A percentile compares a stretch with the other conserved stretches of the same genome.
Evolutionary conservation across 768 basidiomycete genomes (phyloP).

Genomic region (Calocybe cyanea): DNA sequence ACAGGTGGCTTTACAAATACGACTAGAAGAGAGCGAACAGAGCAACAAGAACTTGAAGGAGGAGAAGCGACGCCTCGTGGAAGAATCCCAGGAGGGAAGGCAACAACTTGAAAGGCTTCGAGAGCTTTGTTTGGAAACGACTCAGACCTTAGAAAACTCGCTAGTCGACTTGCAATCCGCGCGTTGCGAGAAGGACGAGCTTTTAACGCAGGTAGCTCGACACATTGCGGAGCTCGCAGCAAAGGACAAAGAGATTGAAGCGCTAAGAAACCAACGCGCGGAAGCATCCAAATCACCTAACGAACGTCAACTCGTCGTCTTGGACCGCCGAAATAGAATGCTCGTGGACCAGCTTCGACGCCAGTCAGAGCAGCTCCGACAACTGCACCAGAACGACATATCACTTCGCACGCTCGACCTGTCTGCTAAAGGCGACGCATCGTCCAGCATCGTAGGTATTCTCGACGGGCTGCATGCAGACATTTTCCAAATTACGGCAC

Average conservation of each 20-base stretch:
- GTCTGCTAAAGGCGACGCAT: conserved; percentile 6
- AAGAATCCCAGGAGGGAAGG: background rate
- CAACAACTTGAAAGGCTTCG: conserved; percentile 2
- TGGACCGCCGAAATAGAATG: conserved; percentile 29
- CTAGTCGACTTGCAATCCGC: background rate
- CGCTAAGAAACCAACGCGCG: conserved; percentile 6
- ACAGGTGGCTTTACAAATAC: background rate
- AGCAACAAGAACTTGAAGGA: conserved; percentile 1
- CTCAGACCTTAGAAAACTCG: background rate
- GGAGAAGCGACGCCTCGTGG: background rate
- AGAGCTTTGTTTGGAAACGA: background rate
- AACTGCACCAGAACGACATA: conserved; percentile 7
- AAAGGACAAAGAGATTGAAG: conserved; percentile 13
- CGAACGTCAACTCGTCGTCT: conserved; percentile 17
- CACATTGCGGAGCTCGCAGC: conserved; percentile 7
- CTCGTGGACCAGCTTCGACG: conserved; percentile 30
- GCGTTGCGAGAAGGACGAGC: background rate
- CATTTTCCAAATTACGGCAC: conserved; percentile 37
- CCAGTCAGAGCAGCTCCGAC: conserved; percentile 26
- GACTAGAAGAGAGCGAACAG: background rate
- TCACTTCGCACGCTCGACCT: background rate
- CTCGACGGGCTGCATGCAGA: conserved; percentile 34
- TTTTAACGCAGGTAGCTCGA: background rate
- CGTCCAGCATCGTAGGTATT: conserved; percentile 16
- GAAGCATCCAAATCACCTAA: conserved; percentile 9